Base-by-base conservation (phyloP, 257 asterid genomes). In the Thymus mandschuricus region DNA sequence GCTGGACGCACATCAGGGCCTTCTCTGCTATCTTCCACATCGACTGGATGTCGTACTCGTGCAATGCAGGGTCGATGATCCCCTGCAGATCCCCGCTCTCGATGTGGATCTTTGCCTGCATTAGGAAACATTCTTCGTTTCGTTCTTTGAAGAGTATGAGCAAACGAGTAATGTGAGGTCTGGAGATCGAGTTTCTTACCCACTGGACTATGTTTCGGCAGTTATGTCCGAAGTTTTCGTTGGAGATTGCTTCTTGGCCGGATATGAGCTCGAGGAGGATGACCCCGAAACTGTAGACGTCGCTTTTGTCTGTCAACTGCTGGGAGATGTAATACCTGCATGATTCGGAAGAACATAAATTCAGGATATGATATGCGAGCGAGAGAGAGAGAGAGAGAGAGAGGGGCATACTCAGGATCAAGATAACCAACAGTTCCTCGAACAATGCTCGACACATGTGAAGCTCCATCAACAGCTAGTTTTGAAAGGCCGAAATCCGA, bases 1-100 rank as follows among this genome's bases (percentile, higher is more conserved):
- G 89, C 62, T 84, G 97, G 15, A 92, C 89, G 59, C 99, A 95
- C 97, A 92, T 88, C 80, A 92, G 40, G 12, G 99, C 99, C 71
- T 87, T 95, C 89, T 95, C 99, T 0, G 99, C 99, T 81, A 95
- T 95, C 80, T 92, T 95, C 99, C 99, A 92, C 95, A 95, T 92
- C 1, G 99, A 95, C 51, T 95, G 99, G 74, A 90, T 88, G 75
- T 95, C 97, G 50, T 92, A 95, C 0, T 85, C 92, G 4, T 57
- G 83, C 48, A 95, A 74, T 8, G 90, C 15, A 3, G 97, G 97
- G 81, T 95, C 99, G 44, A 95, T 92, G 64, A 95, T 95, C 21
- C 98, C 94, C 74, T 95, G 99, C 79, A 95, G 85, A 81, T 95
- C 96, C 30, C 99, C 99, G 5, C 92, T 95, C 80, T 95, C 99